Conservation (phyloP, 352 stramenopile genomes). For the Globisporangium canariense region DNA sequence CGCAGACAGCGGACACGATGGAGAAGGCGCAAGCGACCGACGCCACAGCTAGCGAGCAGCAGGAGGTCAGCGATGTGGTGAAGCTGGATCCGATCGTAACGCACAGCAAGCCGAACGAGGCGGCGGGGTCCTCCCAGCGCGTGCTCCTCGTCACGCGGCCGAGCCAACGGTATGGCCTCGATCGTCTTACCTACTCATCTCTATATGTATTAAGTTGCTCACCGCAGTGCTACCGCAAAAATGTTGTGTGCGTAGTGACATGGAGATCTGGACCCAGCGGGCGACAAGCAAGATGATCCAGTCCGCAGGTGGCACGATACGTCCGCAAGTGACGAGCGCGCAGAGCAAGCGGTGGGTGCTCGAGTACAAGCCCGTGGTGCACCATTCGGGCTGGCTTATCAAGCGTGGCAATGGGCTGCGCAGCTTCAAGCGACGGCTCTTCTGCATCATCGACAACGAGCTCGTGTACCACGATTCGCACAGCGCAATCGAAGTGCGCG, state of each 20-base stretch:
- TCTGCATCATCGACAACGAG: conserved; percentile 83
- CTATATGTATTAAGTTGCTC: background rate
- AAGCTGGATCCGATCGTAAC: conserved; percentile 12
- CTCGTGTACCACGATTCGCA: conserved; percentile 85
- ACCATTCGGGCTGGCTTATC: conserved; percentile 85
- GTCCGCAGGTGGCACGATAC: conserved; percentile 42
- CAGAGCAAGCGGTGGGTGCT: conserved; percentile 69
- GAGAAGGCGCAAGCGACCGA: background rate
- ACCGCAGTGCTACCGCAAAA: background rate
- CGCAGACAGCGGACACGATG: background rate
- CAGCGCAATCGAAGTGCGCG: conserved; percentile 71
- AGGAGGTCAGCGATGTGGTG: conserved; percentile 15
- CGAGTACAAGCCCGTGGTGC: conserved; percentile 81
- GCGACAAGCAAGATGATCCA: conserved; percentile 74
- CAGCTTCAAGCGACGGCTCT: conserved; percentile 84
- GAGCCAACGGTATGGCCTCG: conserved; percentile 49
- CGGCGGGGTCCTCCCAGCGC: conserved; percentile 26
- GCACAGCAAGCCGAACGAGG: background rate
- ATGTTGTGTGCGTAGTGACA: conserved; percentile 40
- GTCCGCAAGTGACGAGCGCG: conserved; percentile 40
- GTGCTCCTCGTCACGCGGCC: conserved; percentile 75
- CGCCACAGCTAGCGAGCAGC: conserved; percentile 4
- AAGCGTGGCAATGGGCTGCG: conserved; percentile 75
- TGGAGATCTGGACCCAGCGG: conserved; percentile 79
- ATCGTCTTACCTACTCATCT: conserved; percentile 2